Evolutionary conservation across 495 filamentous ascomycete genomes (phyloP), one percentile per base, ranked within the genome.

Genomic region (Echria macrotheca): DNA sequence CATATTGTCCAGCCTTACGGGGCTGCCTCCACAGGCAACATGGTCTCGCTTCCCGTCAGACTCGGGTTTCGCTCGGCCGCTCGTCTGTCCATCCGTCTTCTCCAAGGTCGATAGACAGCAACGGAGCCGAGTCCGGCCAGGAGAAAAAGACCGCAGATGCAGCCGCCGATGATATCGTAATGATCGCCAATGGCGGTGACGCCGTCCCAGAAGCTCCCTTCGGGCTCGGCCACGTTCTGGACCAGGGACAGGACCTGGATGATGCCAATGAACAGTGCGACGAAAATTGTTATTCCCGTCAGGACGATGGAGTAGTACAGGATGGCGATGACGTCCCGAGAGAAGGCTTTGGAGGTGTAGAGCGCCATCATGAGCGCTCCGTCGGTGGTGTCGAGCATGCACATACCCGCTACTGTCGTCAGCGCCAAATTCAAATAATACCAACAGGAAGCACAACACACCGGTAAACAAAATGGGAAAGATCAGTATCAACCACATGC

Each of bases 311-410:
- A 93, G 72, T 95, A 96, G 69, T 97, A 97, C 9, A 95, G 64
- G 44, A 96, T 87, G 11, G 91, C 90, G 32, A 96, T 82, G 0
- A 76, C 75, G 57, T 96, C 93, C 37, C 85, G 68, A 2, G 86
- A 81, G 40, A 87, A 75, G 5, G 76, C 71, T 25, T 85, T 82
- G 28, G 80, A 87, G 0, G 89, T 87, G 69, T 98, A 98, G 4
- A 97, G 73, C 0, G 86, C 82, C 78, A 94, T 91, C 91, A 96
- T 97, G 0, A 96, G 79, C 5, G 91, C 90, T 10, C 91, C 91
- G 57, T 97, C 91, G 0, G 79, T 84, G 0, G 90, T 95, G 67
- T 95, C 90, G 2, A 95, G 72, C 26, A 95, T 73, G 63, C 89
- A 94, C 90, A 96, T 95, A 53, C 89, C 90, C 2, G 84, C 89